A percentile compares a stretch with the other conserved stretches of the same genome.
phyloP scores from a whole-genome alignment of 148 eudicot genomes.

The Vaccinium vitisidaea region DNA sequence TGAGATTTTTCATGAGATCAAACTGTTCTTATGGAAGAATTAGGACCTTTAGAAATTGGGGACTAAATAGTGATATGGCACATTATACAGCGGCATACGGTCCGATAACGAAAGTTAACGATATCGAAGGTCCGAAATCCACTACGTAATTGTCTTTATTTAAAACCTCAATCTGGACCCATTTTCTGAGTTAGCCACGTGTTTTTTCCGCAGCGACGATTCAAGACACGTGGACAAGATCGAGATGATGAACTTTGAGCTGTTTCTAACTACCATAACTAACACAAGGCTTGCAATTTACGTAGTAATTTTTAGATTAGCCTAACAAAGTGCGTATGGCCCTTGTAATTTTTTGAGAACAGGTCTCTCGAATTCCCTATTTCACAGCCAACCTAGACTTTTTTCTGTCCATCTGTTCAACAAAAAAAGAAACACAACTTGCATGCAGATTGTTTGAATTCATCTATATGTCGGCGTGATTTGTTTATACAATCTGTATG shows the following conservation, averaged over 20 bases:
- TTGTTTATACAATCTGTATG: no score
- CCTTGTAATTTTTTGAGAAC: not conserved
- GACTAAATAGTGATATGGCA: no score
- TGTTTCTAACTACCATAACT: constrained; percentile 8
- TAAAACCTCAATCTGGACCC: not conserved
- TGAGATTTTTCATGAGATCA: no score
- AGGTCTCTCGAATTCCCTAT: not conserved
- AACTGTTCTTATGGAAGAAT: no score
- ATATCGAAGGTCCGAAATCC: no score
- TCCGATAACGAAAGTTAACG: no score
- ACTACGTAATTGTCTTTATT: no score
- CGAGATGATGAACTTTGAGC: not conserved
- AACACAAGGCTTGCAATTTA: not conserved
- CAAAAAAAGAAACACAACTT: no score
- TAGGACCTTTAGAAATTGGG: no score
- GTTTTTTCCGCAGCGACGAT: not conserved
- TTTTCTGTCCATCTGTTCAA: no score
- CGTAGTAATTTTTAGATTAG: not conserved
- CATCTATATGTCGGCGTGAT: not conserved
- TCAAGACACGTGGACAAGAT: not conserved
- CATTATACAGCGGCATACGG: no score
- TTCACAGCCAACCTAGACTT: not conserved
- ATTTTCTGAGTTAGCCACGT: not conserved
- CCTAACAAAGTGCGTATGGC: not conserved
- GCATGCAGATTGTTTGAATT: not conserved